phyloP scores from a whole-genome alignment of 805 yeast species.

The Metschnikowia sp. region DNA sequence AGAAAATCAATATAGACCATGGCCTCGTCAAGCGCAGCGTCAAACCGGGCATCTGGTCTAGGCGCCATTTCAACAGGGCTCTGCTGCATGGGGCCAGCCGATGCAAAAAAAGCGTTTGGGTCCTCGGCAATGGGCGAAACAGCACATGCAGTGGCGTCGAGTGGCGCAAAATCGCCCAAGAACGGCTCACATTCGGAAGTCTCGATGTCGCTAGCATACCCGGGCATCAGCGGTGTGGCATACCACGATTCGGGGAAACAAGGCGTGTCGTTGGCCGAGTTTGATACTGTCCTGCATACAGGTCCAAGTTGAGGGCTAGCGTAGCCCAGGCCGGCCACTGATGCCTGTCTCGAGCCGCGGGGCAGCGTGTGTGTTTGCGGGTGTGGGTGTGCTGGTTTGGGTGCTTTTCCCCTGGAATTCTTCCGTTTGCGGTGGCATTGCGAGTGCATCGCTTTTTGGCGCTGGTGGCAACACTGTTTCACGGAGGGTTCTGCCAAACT shows the following conservation, averaged over 20 bases:
- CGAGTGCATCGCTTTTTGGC: constrained; percentile 6
- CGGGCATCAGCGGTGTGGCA: background rate
- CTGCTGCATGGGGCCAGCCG: constrained; percentile 4
- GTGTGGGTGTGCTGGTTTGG: constrained; percentile 1
- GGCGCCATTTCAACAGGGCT: background rate
- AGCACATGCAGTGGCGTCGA: background rate
- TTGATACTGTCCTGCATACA: background rate
- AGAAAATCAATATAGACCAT: background rate
- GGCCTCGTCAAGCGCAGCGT: constrained; percentile 1
- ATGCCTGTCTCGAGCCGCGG: background rate
- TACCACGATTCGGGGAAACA: constrained; percentile 6
- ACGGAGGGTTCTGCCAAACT: background rate
- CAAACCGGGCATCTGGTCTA: background rate
- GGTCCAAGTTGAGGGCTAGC: background rate
- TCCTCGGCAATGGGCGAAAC: background rate
- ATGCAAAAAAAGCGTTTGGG: background rate
- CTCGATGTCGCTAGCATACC: background rate
- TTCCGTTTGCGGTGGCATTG: constrained; percentile 3
- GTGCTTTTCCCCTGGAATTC: constrained; percentile 47
- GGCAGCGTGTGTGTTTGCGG: background rate
- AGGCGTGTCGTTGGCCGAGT: background rate
- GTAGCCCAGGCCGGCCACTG: background rate
- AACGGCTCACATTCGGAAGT: background rate
- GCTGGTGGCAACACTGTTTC: background rate
- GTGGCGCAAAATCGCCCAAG: background rate